These are phyloP conservation scores for Xerocomellus intermedius DNA, from an alignment of 768 basidiomycete genomes.

Conservation along the genomic window DNA sequence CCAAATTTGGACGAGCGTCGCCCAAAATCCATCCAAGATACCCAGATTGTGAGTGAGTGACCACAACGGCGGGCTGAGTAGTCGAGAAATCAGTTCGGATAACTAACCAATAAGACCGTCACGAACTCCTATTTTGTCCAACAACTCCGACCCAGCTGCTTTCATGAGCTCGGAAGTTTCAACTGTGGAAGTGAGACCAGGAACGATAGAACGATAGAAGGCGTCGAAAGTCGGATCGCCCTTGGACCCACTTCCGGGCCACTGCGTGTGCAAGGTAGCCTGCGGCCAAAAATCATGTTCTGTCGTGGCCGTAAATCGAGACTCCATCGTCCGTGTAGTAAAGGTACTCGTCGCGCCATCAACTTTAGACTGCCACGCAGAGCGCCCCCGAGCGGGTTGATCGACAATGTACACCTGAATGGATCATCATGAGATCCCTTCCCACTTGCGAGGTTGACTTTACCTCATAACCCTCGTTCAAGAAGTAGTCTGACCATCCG, in stretches of 20 bases:
- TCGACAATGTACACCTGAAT: slow-evolving; percentile 45
- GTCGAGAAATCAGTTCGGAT: slow-evolving; percentile 1
- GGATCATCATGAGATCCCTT: neutral
- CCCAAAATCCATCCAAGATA: slow-evolving; percentile 49
- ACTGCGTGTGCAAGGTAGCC: slow-evolving; percentile 47
- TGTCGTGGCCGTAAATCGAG: slow-evolving; percentile 44
- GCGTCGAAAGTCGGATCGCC: slow-evolving; percentile 46
- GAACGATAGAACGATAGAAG: slow-evolving; percentile 45
- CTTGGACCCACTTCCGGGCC: slow-evolving; percentile 50
- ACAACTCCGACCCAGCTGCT: slow-evolving; percentile 39
- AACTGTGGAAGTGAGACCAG: slow-evolving; percentile 35
- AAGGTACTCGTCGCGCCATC: slow-evolving; percentile 37
- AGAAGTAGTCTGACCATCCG: slow-evolving; percentile 59
- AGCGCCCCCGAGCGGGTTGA: slow-evolving; percentile 46
- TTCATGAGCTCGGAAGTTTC: slow-evolving; percentile 41
- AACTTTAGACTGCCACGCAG: slow-evolving; percentile 39
- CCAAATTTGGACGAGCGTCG: slow-evolving; percentile 42
- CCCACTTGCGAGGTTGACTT: neutral
- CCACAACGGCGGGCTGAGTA: slow-evolving; percentile 42
- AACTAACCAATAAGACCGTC: neutral
- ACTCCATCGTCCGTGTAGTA: slow-evolving; percentile 35
- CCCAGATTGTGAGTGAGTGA: slow-evolving; percentile 53
- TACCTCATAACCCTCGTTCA: slow-evolving; percentile 51
- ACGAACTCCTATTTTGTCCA: slow-evolving; percentile 50
- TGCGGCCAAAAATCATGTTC: slow-evolving; percentile 44